Percentiles rank a stretch among this genome's conserved stretches.
These are phyloP conservation scores for Wickerhamiella allomyrinae DNA, from an alignment of 805 yeast species.

Conservation along the genomic window DNA sequence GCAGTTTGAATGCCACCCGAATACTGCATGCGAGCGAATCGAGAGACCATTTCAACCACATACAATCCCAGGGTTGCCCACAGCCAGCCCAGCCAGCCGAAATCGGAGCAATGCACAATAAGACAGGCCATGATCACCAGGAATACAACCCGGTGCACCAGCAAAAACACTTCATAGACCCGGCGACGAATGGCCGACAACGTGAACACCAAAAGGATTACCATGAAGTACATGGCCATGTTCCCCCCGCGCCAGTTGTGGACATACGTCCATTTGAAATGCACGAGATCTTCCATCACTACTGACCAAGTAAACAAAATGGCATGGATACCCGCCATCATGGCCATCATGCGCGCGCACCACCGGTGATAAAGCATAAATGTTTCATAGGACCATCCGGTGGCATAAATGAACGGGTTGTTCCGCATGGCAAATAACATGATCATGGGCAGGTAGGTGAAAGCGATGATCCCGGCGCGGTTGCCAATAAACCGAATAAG, in stretches of 20 bases:
- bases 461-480: constrained; percentile 38
- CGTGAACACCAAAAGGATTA: constrained; percentile 34
- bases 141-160: constrained; percentile 29
- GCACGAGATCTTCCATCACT: constrained; percentile 13
- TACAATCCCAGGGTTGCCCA: constrained; percentile 49
- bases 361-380: constrained; percentile 50
- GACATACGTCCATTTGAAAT: constrained; percentile 20
- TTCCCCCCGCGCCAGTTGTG: constrained; percentile 30
- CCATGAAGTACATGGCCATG: constrained; percentile 30
- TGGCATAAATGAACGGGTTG: constrained; percentile 44
- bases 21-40: constrained; percentile 38
- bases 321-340: constrained; percentile 34
- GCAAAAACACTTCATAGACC: constrained; percentile 44
- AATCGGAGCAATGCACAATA: constrained; percentile 42
- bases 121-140: constrained; percentile 20
- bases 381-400: constrained; percentile 50
- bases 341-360: constrained; percentile 33
- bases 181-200: constrained; percentile 34
- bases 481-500: constrained; percentile 23
- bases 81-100: constrained; percentile 44
- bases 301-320: constrained; percentile 22
- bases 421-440: constrained; percentile 55
- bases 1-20: constrained; percentile 37
- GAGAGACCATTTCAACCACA: constrained; percentile 46
- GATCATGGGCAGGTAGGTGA: constrained; percentile 36